These are phyloP conservation scores for Suhomyces sp. DNA, from an alignment of 805 yeast genomes.

Conservation along the genomic window DNA sequence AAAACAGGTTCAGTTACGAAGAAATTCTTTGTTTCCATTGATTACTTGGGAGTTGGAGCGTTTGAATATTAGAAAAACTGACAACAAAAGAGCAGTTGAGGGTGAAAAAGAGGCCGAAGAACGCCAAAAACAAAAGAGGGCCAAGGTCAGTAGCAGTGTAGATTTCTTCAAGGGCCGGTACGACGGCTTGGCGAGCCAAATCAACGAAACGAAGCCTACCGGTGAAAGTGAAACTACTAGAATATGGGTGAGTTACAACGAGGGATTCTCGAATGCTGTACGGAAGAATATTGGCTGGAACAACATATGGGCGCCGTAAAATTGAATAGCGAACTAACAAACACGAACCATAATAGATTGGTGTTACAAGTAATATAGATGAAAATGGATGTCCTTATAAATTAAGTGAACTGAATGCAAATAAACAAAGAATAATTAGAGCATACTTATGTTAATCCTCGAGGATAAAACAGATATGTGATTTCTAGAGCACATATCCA, in stretches of 20 bases:
- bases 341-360: too few species aligned
- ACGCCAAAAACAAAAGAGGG: slow-evolving; percentile 20
- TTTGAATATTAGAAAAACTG: slow-evolving; percentile 7
- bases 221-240: slow-evolving; percentile 31
- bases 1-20: slow-evolving; percentile 25
- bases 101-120: slow-evolving; percentile 14
- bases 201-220: slow-evolving; percentile 9
- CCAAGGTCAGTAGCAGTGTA: slow-evolving; percentile 29
- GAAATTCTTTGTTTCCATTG: slow-evolving; percentile 38
- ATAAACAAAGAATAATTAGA: too few species aligned
- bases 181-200: slow-evolving; percentile 31
- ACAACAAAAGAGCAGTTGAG: slow-evolving; percentile 19
- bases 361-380: too few species aligned
- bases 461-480: too few species aligned
- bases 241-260: slow-evolving; percentile 86
- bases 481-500: too few species aligned
- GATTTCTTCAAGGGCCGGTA: slow-evolving; percentile 41
- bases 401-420: too few species aligned
- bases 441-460: too few species aligned
- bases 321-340: neutral
- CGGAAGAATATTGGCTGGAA: slow-evolving; percentile 78
- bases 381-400: too few species aligned
- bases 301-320: slow-evolving; percentile 48
- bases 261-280: slow-evolving; percentile 91
- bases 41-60: slow-evolving; percentile 33